Evolutionary conservation across 257 asterid genomes (phyloP).

Genomic region (Plantago elongata): DNA sequence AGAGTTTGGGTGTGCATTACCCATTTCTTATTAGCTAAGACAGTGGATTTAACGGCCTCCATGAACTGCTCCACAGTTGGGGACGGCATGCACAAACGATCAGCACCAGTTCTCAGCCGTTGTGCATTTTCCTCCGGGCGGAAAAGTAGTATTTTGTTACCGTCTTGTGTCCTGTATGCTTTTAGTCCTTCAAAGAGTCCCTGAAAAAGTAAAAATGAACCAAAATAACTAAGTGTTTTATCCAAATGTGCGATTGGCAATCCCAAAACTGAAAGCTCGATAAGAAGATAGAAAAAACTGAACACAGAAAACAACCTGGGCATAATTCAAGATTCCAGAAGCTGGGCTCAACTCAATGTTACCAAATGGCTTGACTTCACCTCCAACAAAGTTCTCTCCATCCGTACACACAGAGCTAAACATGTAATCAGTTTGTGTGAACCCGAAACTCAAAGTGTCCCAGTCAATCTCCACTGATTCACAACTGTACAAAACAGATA

Average conservation of each 20-base stretch:
- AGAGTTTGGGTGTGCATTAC: constrained; percentile 31
- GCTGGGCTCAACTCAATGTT: constrained; percentile 93
- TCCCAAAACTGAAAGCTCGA: not conserved
- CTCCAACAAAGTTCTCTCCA: constrained; percentile 58
- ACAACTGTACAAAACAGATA: constrained; percentile 33
- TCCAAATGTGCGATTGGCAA: not conserved
- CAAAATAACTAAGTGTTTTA: not conserved
- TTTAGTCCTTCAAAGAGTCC: constrained; percentile 88
- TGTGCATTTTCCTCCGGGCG: constrained; percentile 81
- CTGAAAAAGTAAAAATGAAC: constrained; percentile 25
- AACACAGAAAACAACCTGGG: constrained; percentile 54
- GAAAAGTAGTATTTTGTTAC: constrained; percentile 57
- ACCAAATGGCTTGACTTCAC: constrained; percentile 73
- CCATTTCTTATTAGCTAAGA: constrained; percentile 87
- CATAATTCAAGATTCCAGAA: constrained; percentile 83
- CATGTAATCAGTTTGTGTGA: constrained; percentile 80
- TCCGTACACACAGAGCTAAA: constrained; percentile 68
- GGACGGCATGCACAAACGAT: constrained; percentile 96
- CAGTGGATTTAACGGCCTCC: constrained; percentile 80
- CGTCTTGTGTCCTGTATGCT: constrained; percentile 76
- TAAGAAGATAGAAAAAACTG: not conserved
- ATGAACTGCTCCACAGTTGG: constrained; percentile 80
- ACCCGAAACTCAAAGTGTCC: constrained; percentile 80
- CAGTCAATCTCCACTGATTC: constrained; percentile 74
- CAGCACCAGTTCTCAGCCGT: constrained; percentile 73